These are phyloP conservation scores for Pythium monospermum DNA, from an alignment of 352 stramenopile species.

Conservation along the genomic window DNA sequence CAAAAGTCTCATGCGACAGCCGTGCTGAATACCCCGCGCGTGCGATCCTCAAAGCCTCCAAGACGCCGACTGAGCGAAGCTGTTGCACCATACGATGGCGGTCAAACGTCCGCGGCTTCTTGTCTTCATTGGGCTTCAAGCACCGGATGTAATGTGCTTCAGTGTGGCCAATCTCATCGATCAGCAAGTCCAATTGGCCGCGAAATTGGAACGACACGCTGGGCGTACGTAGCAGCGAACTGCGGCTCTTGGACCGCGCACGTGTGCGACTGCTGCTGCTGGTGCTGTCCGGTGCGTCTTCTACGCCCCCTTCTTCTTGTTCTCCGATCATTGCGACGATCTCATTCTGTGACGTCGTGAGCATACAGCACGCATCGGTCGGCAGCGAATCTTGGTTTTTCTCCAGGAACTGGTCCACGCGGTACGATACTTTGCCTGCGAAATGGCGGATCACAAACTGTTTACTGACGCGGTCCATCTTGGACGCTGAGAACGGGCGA, in stretches of 20 bases:
- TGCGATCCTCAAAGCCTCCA: slow-evolving; percentile 94
- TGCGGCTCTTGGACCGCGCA: slow-evolving; percentile 11
- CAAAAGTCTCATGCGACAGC: slow-evolving; percentile 91
- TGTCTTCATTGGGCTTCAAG: slow-evolving; percentile 97
- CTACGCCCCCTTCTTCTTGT: slow-evolving; percentile 45
- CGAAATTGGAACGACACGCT: slow-evolving; percentile 92
- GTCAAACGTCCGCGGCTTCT: slow-evolving; percentile 58
- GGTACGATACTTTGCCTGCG: slow-evolving; percentile 70
- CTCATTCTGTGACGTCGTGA: slow-evolving; percentile 53
- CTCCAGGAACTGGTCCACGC: slow-evolving; percentile 76
- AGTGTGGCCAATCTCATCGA: slow-evolving; percentile 92
- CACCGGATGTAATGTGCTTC: slow-evolving; percentile 98
- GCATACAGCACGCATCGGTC: slow-evolving; percentile 46
- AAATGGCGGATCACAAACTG: slow-evolving; percentile 85
- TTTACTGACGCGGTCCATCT: slow-evolving; percentile 77
- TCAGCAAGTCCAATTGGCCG: slow-evolving; percentile 91
- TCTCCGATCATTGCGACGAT: slow-evolving; percentile 57
- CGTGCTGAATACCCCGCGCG: slow-evolving; percentile 95
- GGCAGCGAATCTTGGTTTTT: slow-evolving; percentile 85
- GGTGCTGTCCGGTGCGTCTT: slow-evolving; percentile 24
- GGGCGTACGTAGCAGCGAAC: slow-evolving; percentile 54
- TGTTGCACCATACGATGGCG: slow-evolving; percentile 94
- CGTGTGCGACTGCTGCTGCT: slow-evolving; percentile 7
- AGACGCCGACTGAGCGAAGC: slow-evolving; percentile 94
- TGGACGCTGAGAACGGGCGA: slow-evolving; percentile 70